Evolutionary conservation across 495 filamentous ascomycete species (phyloP).

Genomic region (Aspergillus kassunensis): DNA sequence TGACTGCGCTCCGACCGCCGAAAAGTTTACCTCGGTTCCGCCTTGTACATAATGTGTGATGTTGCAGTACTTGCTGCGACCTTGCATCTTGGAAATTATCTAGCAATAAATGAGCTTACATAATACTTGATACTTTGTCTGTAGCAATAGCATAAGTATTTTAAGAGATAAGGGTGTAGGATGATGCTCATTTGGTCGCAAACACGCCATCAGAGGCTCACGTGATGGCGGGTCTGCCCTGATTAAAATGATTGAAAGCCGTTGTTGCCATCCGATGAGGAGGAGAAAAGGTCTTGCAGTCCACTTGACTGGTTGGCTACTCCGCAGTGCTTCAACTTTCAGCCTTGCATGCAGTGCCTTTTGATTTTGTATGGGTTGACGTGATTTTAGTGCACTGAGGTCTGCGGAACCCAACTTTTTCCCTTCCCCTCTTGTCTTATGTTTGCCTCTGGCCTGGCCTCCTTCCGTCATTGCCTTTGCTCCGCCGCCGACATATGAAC

Average conservation of each 20-base stretch:
- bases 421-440: background rate
- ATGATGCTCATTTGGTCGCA: background rate
- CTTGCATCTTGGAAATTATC: conserved; percentile 10
- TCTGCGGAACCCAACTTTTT: background rate
- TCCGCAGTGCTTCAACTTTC: too few relatives aligned
- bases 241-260: too few relatives aligned
- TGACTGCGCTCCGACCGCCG: conserved; percentile 1
- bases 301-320: too few relatives aligned
- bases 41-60: conserved; percentile 5
- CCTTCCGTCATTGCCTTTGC: conserved; percentile 4
- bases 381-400: background rate
- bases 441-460: background rate
- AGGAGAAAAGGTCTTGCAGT: background rate
- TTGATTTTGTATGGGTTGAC: background rate
- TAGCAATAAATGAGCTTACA: background rate
- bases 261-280: conserved; percentile 4
- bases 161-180: too few relatives aligned
- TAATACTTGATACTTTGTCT: background rate
- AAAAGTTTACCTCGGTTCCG: conserved; percentile 8
- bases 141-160: too few relatives aligned
- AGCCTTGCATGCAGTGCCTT: background rate
- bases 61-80: conserved; percentile 1
- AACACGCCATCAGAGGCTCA: conserved; percentile 2
- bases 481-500: background rate
- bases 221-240: conserved; percentile 1